phyloP scores from a whole-genome alignment of 202 grass and related monocot genomes.

The Digitaria exilis region DNA sequence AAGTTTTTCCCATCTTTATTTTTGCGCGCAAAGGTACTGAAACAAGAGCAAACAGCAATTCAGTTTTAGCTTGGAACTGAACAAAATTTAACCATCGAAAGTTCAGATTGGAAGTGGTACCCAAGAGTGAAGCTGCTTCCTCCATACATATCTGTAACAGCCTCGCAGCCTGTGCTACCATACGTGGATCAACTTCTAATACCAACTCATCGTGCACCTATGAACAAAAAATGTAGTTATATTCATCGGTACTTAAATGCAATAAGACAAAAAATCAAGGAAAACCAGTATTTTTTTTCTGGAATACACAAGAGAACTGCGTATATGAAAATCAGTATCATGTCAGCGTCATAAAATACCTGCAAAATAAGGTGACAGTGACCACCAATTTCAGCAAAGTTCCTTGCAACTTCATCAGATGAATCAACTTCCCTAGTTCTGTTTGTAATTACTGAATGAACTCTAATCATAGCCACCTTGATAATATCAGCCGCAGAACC shows the following conservation, averaged over 20 bases:
- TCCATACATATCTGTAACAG: conserved; percentile 84
- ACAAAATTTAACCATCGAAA: background rate
- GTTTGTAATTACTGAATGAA: conserved; percentile 75
- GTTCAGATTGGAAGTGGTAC: conserved; percentile 46
- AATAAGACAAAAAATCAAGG: background rate
- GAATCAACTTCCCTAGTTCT: conserved; percentile 37
- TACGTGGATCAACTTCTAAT: conserved; percentile 66
- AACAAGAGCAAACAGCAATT: conserved; percentile 43
- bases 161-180: conserved; percentile 60
- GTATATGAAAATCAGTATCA: background rate
- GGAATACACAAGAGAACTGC: too few relatives aligned
- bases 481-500: conserved; percentile 95
- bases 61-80: conserved; percentile 14
- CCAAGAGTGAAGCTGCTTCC: conserved; percentile 74
- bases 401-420: conserved; percentile 34
- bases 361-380: conserved; percentile 82
- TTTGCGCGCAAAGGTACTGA: conserved; percentile 58
- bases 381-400: conserved; percentile 65
- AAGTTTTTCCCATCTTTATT: conserved; percentile 81
- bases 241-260: background rate
- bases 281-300: background rate
- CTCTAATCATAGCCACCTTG: conserved; percentile 92
- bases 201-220: conserved; percentile 98
- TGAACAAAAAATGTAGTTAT: conserved; percentile 25
- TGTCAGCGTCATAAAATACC: conserved; percentile 34